Conservation (phyloP, 805 yeast species). For the Pichia paraexigua region DNA sequence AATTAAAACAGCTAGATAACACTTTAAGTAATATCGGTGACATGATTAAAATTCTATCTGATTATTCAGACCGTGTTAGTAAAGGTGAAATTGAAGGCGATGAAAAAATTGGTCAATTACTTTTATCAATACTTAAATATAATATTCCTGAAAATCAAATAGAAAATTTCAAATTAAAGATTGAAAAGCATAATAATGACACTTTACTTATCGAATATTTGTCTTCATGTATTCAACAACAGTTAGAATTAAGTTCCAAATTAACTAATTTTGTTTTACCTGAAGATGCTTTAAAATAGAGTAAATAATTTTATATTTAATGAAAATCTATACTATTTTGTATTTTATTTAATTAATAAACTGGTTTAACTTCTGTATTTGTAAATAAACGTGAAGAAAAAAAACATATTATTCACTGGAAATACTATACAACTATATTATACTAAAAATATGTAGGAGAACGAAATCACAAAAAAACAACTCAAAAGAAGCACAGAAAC, state of each 20-base stretch:
- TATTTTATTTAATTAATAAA: neutral
- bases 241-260: slow-evolving; percentile 70
- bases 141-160: slow-evolving; percentile 44
- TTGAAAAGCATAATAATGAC: slow-evolving; percentile 71
- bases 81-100: slow-evolving; percentile 40
- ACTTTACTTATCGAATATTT: slow-evolving; percentile 74
- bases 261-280: slow-evolving; percentile 47
- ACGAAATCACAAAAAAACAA: neutral
- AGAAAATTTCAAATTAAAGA: slow-evolving; percentile 48
- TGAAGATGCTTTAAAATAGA: slow-evolving; percentile 25
- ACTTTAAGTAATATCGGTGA: slow-evolving; percentile 39
- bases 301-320: neutral
- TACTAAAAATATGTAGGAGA: neutral
- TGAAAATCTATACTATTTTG: neutral
- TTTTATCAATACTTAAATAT: slow-evolving; percentile 49
- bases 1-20: slow-evolving; percentile 37
- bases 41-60: slow-evolving; percentile 42
- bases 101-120: slow-evolving; percentile 55
- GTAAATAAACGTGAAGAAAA: neutral
- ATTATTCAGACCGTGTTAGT: slow-evolving; percentile 38
- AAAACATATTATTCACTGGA: neutral
- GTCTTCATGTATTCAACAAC: slow-evolving; percentile 78
- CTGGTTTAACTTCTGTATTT: neutral
- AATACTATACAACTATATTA: neutral
- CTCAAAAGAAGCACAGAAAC: neutral